Conservation (phyloP, 768 basidiomycete genomes). For the Leccinum disarticulatum region DNA sequence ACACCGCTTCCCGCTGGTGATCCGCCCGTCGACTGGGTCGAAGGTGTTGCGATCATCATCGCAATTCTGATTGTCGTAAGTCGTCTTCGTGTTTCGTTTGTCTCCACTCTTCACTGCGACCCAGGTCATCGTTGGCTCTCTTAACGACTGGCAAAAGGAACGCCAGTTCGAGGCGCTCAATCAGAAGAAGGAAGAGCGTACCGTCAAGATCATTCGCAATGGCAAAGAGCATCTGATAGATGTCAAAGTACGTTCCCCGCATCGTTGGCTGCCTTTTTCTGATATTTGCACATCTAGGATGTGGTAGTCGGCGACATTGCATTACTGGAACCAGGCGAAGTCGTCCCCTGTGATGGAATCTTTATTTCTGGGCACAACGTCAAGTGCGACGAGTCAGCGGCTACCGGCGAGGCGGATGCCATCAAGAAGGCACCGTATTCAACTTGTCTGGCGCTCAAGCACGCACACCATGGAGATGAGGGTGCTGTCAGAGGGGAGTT, state of each 20-base stretch:
- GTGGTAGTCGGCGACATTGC: constrained; percentile 94
- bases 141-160: constrained; percentile 99
- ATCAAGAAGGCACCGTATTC: constrained; percentile 85
- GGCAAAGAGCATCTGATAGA: constrained; percentile 72
- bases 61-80: constrained; percentile 74
- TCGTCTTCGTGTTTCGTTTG: background rate
- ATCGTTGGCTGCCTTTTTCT: background rate
- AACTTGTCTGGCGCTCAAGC: constrained; percentile 59
- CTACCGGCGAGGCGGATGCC: constrained; percentile 95
- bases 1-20: constrained; percentile 52
- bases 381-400: constrained; percentile 93
- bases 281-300: constrained; percentile 49
- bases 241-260: constrained; percentile 60
- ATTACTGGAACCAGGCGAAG: constrained; percentile 91
- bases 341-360: constrained; percentile 94
- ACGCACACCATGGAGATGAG: constrained; percentile 28
- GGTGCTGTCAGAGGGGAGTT: constrained; percentile 29
- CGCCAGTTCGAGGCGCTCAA: constrained; percentile 91
- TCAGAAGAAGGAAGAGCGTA: constrained; percentile 93
- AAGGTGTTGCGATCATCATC: constrained; percentile 82
- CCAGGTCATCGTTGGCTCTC: constrained; percentile 84
- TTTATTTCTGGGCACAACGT: constrained; percentile 92
- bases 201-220: constrained; percentile 78
- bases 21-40: constrained; percentile 95
- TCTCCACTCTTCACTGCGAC: background rate